Evolutionary conservation across 176 grass and related monocot genomes (phyloP), one percentile per base, ranked within the genome.

Genomic region (Bromus sterilis): DNA sequence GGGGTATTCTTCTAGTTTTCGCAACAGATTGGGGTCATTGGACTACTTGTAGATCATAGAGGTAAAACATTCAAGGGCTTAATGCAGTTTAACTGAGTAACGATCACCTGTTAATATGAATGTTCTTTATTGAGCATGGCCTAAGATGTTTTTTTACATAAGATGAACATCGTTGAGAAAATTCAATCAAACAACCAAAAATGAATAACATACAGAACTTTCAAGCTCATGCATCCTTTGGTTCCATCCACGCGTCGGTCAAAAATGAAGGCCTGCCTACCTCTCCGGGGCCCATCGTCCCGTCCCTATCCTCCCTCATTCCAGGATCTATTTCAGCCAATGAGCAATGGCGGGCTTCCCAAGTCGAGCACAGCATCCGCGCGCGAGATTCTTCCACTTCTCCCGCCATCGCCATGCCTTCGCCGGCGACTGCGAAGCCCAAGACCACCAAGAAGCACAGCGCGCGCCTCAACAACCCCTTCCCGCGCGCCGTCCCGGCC

Each of bases 391-490:
- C 66, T 30, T 66, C 25, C 26, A 68, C 1, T 55, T 78, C 64
- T 42, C 56, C 86, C 81, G 29, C 20, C 80, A 23, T 51, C 85
- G 39, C 39, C 64, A 80, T 86, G 85, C 28, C 59, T 66, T 41
- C 81, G 46, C 53, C 78, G 80, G 53, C 55, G 56, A 55, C 55
- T 4, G 56, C 29, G 41, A 16, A 18, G 36, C 74, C 39, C 24
- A 92, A 79, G 74, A 88, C 75, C n/a, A 59, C 80, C 32, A 94
- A 92, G 74, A 97, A 90, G 78, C 87, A 92, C 80, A 81, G 87
- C 69, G 53, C 76, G 26, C 92, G 72, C 83, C 62, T 97, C 83
- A 97, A 97, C 89, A 94, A 94, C 74, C 94, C 92, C 4, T 97
- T 97, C 33, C 94, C 89, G 0, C 75, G 73, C 29, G 66, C 91